Conservation (phyloP, 1,139 yeast genomes). For the Blastobotrys buckinghamii region DNA sequence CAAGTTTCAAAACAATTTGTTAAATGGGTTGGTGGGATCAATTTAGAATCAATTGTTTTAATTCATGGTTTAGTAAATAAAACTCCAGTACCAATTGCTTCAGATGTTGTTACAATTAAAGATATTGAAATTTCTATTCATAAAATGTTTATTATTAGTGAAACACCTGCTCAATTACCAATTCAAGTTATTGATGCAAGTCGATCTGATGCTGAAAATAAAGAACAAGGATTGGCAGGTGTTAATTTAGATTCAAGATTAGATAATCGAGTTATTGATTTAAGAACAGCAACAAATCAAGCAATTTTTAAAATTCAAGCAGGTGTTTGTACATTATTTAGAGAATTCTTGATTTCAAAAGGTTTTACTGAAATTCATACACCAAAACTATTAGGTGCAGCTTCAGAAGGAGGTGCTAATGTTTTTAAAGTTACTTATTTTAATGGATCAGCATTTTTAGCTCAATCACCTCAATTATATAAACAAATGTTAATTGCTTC, state of each 20-base stretch:
- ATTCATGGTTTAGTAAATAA: constrained; percentile 81
- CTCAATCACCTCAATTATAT: constrained; percentile 97
- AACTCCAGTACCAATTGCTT: constrained; percentile 80
- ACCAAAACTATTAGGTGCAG: constrained; percentile 90
- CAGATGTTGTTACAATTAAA: constrained; percentile 88
- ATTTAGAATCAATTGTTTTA: constrained; percentile 83
- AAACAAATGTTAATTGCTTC: constrained; percentile 98
- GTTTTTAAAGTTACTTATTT: constrained; percentile 91
- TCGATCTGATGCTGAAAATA: constrained; percentile 93
- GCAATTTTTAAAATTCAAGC: constrained; percentile 93
- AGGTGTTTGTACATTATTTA: constrained; percentile 81
- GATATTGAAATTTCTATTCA: constrained; percentile 78
- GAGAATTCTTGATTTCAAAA: constrained; percentile 68
- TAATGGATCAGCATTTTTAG: constrained; percentile 86
- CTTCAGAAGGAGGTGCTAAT: constrained; percentile 97
- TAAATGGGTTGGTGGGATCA: constrained; percentile 86
- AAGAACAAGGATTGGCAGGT: constrained; percentile 82
- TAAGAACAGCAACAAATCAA: constrained; percentile 95
- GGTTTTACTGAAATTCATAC: constrained; percentile 90
- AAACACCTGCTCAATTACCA: constrained; percentile 90
- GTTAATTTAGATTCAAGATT: constrained; percentile 95
- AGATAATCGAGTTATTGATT: constrained; percentile 90
- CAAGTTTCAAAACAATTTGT: constrained; percentile 90
- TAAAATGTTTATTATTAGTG: constrained; percentile 70
- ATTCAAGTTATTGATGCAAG: constrained; percentile 93